A percentile compares a stretch with the other conserved stretches of the same genome.
Conservation (phyloP, 306 rosid species). For the Trifolium subterraneum region DNA sequence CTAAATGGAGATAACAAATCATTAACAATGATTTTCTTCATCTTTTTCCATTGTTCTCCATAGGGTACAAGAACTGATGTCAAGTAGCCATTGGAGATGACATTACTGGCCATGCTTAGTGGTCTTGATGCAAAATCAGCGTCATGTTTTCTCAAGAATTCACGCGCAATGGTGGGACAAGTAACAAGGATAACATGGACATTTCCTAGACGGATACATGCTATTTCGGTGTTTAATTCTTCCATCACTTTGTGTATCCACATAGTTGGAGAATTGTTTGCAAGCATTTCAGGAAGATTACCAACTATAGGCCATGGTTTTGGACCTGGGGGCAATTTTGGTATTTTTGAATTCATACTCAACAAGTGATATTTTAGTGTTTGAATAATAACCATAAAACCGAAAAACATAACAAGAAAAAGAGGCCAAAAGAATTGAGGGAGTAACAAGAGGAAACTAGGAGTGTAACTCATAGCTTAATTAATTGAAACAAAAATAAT, state of each 20-base stretch:
- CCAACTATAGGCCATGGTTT: slow-evolving; percentile 58
- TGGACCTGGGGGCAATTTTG: slow-evolving; percentile 46
- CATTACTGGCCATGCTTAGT: not conserved
- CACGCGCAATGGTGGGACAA: not conserved
- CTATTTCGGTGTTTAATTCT: not conserved
- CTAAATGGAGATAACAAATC: not conserved
- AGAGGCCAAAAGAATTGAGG: too few species aligned
- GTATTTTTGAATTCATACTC: too few species aligned
- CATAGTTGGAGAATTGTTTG: not conserved
- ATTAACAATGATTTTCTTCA: not conserved
- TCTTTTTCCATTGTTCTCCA: not conserved
- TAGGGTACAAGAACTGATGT: not conserved
- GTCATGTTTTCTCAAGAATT: not conserved
- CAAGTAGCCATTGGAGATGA: not conserved
- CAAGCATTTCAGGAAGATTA: slow-evolving; percentile 48
- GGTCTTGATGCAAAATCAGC: slow-evolving; percentile 11
- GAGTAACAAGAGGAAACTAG: too few species aligned
- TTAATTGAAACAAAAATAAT: too few species aligned
- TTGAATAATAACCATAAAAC: too few species aligned
- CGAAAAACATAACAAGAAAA: too few species aligned
- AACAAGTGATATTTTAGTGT: too few species aligned
- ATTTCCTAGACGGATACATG: slow-evolving; percentile 1
- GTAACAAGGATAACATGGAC: not conserved
- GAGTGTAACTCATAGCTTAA: too few species aligned
- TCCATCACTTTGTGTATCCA: not conserved